Evolutionary conservation across 345 rosid genomes (phyloP).

Genomic region (Nephelium lappaceum): DNA sequence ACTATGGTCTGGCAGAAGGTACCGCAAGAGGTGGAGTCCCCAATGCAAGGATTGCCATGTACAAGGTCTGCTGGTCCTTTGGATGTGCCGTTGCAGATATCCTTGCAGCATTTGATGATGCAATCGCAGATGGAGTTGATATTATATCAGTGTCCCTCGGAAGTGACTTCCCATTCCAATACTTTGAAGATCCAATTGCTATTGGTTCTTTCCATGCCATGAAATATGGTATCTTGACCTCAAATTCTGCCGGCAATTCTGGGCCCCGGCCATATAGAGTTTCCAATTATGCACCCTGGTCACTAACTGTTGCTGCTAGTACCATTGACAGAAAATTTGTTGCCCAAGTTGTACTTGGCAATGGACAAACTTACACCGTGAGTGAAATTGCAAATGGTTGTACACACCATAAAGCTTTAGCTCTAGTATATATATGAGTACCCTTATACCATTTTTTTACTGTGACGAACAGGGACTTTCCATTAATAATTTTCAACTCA

Average conservation of each 20-base stretch:
- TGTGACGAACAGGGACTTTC: conserved; percentile 10
- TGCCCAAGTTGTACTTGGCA: conserved; percentile 34
- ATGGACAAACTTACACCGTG: conserved; percentile 23
- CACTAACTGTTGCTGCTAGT: conserved; percentile 37
- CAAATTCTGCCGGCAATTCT: conserved; percentile 31
- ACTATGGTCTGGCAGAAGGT: conserved; percentile 23
- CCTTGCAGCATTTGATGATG: conserved; percentile 39
- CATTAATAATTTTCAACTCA: conserved; percentile 15
- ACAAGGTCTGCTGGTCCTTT: conserved; percentile 35
- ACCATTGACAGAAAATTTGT: conserved; percentile 33
- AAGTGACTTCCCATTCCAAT: background rate
- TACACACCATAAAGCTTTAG: background rate
- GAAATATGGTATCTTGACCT: conserved; percentile 31
- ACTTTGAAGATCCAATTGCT: conserved; percentile 26
- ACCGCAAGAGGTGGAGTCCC: conserved; percentile 33
- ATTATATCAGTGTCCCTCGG: conserved; percentile 36
- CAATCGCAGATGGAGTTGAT: conserved; percentile 39
- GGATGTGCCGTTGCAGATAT: conserved; percentile 35
- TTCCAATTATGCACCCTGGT: conserved; percentile 37
- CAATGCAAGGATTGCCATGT: conserved; percentile 26
- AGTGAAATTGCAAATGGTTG: conserved; percentile 1
- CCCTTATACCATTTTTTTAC: background rate
- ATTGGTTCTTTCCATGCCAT: conserved; percentile 35
- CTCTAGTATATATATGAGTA: background rate
- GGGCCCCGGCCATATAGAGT: conserved; percentile 21